These are phyloP conservation scores for Pseudogymnoascus sp. DNA, from an alignment of 2,329 filamentous ascomycete genomes.

Conservation along the genomic window DNA sequence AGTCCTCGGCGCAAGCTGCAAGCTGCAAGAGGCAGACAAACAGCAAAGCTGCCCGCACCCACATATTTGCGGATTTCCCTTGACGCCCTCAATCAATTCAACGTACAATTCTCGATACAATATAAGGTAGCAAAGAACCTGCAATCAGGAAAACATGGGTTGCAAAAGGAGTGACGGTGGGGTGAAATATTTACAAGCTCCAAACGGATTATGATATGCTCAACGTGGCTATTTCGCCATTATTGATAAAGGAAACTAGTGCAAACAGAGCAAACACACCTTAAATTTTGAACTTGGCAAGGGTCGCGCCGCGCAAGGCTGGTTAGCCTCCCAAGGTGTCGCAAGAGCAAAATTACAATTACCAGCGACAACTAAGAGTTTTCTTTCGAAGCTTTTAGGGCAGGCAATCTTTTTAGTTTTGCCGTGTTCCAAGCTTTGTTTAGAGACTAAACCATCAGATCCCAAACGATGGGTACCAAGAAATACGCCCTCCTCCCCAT, in stretches of 20 bases:
- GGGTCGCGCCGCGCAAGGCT: constrained; percentile 5
- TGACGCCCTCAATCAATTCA: constrained; percentile 1
- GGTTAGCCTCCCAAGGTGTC: constrained; percentile 6
- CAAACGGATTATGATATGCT: constrained; percentile 6
- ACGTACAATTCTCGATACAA: constrained; percentile 10
- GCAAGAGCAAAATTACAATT: background rate
- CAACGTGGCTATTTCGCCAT: constrained; percentile 12
- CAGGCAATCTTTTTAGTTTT: background rate
- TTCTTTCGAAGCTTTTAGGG: background rate
- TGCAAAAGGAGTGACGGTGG: constrained; percentile 11
- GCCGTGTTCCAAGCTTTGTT: background rate
- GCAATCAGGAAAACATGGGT: constrained; percentile 10
- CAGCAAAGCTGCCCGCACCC: constrained; percentile 42
- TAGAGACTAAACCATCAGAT: background rate
- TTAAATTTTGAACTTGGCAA: constrained; percentile 9
- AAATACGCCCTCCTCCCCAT: constrained; percentile 61
- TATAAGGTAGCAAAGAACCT: constrained; percentile 8
- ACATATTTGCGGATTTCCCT: constrained; percentile 32
- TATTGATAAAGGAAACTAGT: constrained; percentile 6
- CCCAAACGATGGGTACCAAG: constrained; percentile 41
- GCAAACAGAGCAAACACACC: constrained; percentile 13
- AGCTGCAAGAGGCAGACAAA: constrained; percentile 47
- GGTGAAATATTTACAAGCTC: constrained; percentile 3
- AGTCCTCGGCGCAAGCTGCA: constrained; percentile 58
- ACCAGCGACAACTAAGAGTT: background rate